Percentiles rank a stretch among this genome's conserved stretches.
phyloP scores from a whole-genome alignment of 768 basidiomycete species.

The Fibroporia radiculosa region DNA sequence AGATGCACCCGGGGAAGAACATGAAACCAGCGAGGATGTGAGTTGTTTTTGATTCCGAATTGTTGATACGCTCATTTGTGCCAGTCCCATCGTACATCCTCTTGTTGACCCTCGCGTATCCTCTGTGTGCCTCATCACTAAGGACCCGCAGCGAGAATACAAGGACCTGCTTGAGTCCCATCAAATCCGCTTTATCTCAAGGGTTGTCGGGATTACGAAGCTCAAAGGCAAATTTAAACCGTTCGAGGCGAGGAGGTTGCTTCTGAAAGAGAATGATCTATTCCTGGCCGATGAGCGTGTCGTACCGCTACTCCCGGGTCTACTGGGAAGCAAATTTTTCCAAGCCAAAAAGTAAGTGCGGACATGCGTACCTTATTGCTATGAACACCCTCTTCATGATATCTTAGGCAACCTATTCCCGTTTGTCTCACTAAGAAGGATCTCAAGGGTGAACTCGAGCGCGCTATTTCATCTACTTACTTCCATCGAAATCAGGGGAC shows the following conservation, averaged over 20 bases:
- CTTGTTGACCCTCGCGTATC: conserved; percentile 77
- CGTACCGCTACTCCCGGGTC: conserved; percentile 75
- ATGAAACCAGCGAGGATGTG: conserved; percentile 84
- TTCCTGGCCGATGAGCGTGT: conserved; percentile 93
- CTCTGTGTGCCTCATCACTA: conserved; percentile 84
- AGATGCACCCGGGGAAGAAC: conserved; percentile 63
- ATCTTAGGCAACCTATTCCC: conserved; percentile 82
- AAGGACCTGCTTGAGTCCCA: conserved; percentile 81
- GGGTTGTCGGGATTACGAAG: conserved; percentile 87
- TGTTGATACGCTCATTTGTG: not conserved
- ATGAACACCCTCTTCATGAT: not conserved
- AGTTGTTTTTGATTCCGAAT: conserved; percentile 24
- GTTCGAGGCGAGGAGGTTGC: conserved; percentile 72
- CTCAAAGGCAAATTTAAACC: conserved; percentile 90
- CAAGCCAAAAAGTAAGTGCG: conserved; percentile 84
- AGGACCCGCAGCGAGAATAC: conserved; percentile 93
- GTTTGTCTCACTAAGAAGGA: conserved; percentile 86
- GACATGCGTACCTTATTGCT: not conserved
- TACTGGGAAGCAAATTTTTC: conserved; percentile 88
- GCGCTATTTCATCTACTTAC: conserved; percentile 89
- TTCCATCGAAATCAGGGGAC: conserved; percentile 94
- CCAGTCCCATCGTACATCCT: conserved; percentile 70
- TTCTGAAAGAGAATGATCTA: conserved; percentile 84
- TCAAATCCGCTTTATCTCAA: conserved; percentile 81
- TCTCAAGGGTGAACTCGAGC: conserved; percentile 87